Base-by-base conservation (phyloP, 345 rosid genomes). In the Acer saccharum region DNA sequence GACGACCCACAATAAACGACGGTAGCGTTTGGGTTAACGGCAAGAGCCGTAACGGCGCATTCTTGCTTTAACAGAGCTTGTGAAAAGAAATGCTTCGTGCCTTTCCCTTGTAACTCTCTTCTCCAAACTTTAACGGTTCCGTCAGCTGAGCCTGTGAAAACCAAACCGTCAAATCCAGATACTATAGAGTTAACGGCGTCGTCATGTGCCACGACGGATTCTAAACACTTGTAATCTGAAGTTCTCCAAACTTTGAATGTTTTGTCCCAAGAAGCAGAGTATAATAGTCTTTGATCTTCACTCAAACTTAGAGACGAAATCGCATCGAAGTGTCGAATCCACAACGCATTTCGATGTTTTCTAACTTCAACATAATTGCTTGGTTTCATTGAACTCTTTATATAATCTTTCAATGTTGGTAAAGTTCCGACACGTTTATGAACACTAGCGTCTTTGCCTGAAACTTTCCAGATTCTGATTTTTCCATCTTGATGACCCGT, bases 401-500 rank as follows among this genome's bases (percentile, higher is more conserved):
- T 71, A 75, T 73, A 89, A 71, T 95, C 98, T 46, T 82, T 83
- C 16, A 93, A 75, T 0, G 81, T 85, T 3, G 99, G 99, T 67
- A 95, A 80, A 0, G 96, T 91, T 1, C 97, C 96, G 0, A 90
- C 75, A 14, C 97, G 91, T 63, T 85, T 91, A 68, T 89, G 89
- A 65, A 81, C 7, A 32, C 76, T 84, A 0, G 87, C 69, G 0
- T 86, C 90, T 76, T 85, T 92, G 3, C 86, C 29, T 0, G 97
- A 89, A 71, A 75, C 75, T 74, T 82, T 92, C 99, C 98, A 95
- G 1, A 95, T 86, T 11, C 99, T 87, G 29, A 93, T 90, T 80
- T 92, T 93, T 32, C 99, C 99, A 58, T 95, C 99, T 80, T 94
- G 98, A 83, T 93, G 99, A 2, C 98, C 98, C 0, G 94, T 73